These are phyloP conservation scores for Xylaria castorea DNA, from an alignment of 495 filamentous ascomycete genomes.

Conservation along the genomic window DNA sequence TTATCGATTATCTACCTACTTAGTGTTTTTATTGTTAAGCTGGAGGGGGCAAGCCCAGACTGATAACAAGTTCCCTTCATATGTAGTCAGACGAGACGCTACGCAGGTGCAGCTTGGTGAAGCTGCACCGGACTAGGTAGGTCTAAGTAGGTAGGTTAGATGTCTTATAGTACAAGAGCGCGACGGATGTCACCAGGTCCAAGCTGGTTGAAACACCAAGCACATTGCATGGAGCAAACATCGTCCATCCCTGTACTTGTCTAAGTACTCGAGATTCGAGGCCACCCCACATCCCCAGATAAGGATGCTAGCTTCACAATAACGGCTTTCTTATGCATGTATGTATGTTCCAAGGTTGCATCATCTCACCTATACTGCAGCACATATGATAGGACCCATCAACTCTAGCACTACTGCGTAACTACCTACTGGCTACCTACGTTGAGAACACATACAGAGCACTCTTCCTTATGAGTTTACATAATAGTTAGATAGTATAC, in stretches of 20 bases:
- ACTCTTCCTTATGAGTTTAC: background rate
- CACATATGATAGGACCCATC: too few species aligned
- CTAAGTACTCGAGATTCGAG: background rate
- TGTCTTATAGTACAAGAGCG: conserved; percentile 1
- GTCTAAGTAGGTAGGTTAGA: background rate
- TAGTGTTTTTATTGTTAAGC: background rate
- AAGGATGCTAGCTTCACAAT: conserved; percentile 3
- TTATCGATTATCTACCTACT: background rate
- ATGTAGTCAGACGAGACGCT: background rate
- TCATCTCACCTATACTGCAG: conserved; percentile 1
- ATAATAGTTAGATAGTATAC: background rate
- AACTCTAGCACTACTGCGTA: background rate
- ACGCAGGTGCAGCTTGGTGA: conserved; percentile 12
- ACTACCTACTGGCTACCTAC: background rate
- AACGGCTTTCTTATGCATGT: background rate
- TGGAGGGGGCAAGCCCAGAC: background rate
- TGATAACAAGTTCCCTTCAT: background rate
- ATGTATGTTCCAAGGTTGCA: conserved; percentile 6
- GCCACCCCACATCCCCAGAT: conserved; percentile 18
- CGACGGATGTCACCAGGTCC: conserved; percentile 11
- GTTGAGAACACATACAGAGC: background rate
- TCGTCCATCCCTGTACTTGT: conserved; percentile 7
- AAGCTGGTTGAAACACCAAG: conserved; percentile 13
- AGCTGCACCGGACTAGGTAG: conserved; percentile 7
- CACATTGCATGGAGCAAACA: conserved; percentile 8